Evolutionary conservation across 257 asterid genomes (phyloP).

Genomic region (Voacanga thouarsii): DNA sequence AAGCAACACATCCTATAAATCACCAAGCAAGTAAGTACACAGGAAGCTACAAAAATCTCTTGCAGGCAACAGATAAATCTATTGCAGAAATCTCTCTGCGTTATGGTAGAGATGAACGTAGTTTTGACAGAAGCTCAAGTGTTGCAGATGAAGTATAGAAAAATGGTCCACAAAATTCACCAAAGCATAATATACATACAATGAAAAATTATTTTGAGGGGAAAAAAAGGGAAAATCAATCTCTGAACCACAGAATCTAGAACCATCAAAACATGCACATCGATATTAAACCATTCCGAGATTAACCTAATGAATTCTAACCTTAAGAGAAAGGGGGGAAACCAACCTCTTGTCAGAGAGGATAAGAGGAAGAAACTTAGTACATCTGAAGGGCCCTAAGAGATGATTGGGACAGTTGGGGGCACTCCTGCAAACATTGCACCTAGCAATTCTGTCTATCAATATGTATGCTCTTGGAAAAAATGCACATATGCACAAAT

Average conservation of each 20-base stretch:
- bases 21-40: conserved; percentile 8
- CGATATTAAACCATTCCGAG: background rate
- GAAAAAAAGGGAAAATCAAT: background rate
- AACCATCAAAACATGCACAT: background rate
- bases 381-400: background rate
- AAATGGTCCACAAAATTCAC: background rate
- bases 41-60: background rate
- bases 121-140: too few relatives aligned
- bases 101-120: too few relatives aligned
- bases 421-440: conserved; percentile 1
- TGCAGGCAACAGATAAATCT: background rate
- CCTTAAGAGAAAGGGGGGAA: conserved; percentile 27
- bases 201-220: background rate
- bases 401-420: background rate
- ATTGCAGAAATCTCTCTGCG: too few relatives aligned
- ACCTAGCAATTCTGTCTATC: too few relatives aligned
- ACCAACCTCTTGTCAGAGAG: conserved; percentile 8
- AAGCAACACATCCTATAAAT: conserved; percentile 80
- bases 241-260: background rate
- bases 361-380: conserved; percentile 23
- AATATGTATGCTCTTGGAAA: too few relatives aligned
- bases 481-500: too few relatives aligned
- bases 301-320: background rate
- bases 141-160: too few relatives aligned
- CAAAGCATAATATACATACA: background rate